Evolutionary conservation across 139 green algal species (phyloP).

Genomic region (Trebouxia sp.): DNA sequence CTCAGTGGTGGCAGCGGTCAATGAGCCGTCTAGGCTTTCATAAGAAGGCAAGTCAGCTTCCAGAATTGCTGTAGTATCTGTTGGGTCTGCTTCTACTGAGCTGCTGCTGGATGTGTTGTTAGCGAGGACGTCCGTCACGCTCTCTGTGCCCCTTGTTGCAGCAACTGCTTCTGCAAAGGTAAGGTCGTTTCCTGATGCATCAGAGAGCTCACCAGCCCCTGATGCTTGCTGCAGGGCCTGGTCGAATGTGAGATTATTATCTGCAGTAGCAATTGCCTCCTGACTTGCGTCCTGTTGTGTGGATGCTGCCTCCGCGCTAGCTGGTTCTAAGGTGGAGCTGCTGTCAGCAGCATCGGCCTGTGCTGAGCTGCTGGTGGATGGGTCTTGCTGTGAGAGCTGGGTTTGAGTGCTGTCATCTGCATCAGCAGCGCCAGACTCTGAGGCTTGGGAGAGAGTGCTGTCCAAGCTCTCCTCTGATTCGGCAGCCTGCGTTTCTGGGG

Average conservation of each 20-base stretch:
- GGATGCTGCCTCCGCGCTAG: too few species aligned
- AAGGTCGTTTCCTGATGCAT: neutral
- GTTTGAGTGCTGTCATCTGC: too few species aligned
- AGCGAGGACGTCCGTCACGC: neutral
- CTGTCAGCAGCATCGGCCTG: too few species aligned
- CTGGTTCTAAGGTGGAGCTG: too few species aligned
- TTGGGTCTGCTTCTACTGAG: neutral
- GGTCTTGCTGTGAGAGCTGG: too few species aligned
- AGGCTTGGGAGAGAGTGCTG: too few species aligned
- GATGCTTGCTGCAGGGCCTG: neutral
- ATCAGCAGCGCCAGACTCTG: too few species aligned
- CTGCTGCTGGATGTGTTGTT: neutral
- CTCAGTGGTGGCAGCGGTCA: neutral
- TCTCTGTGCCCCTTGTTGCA: neutral
- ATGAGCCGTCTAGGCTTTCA: neutral
- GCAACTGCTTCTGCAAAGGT: conserved; percentile 8
- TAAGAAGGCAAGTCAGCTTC: neutral
- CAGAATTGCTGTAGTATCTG: neutral
- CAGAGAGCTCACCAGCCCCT: neutral
- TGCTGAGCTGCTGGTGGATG: neutral
- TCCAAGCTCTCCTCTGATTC: too few species aligned
- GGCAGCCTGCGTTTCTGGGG: too few species aligned
- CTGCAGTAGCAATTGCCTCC: too few species aligned
- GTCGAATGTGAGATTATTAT: neutral
- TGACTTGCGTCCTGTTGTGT: neutral